Evolutionary conservation across 129 eudicot species (phyloP).

Genomic region (Lonicera japonica): DNA sequence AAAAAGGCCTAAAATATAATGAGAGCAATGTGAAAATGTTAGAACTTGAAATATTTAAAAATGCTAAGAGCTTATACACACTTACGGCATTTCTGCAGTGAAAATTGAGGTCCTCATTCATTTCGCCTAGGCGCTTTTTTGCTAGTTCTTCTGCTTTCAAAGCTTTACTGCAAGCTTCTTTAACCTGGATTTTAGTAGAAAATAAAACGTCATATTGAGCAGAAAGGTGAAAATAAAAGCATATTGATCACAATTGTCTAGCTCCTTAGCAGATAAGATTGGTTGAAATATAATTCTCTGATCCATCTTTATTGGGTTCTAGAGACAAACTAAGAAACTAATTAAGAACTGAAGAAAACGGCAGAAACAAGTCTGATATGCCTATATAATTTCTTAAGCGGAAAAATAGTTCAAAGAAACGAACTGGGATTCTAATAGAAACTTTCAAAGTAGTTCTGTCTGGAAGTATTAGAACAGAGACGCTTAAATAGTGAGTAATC

Average conservation of each 20-base stretch:
- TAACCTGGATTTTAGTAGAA: conserved; percentile 7
- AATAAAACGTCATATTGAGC: not conserved
- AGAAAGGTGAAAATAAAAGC: not conserved
- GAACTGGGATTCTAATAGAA: no score
- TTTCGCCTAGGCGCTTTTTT: conserved; percentile 33
- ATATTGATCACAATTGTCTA: not conserved
- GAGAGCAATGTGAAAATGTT: not conserved
- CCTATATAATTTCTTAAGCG: no score
- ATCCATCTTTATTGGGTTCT: not conserved
- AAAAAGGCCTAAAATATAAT: not conserved
- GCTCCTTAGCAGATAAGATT: no score
- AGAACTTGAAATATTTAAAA: not conserved
- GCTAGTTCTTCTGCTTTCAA: conserved; percentile 27
- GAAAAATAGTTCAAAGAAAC: no score
- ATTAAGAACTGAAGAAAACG: no score
- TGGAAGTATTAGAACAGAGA: no score
- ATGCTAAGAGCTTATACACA: not conserved
- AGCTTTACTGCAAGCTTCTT: conserved; percentile 26
- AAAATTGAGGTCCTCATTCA: conserved; percentile 31
- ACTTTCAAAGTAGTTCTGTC: no score
- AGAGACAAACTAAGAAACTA: not conserved
- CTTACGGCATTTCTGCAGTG: conserved; percentile 39
- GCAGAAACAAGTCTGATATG: no score
- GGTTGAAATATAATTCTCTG: not conserved
- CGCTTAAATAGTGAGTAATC: no score